Evolutionary conservation across 257 asterid genomes (phyloP).

Genomic region (Ilex asprella): DNA sequence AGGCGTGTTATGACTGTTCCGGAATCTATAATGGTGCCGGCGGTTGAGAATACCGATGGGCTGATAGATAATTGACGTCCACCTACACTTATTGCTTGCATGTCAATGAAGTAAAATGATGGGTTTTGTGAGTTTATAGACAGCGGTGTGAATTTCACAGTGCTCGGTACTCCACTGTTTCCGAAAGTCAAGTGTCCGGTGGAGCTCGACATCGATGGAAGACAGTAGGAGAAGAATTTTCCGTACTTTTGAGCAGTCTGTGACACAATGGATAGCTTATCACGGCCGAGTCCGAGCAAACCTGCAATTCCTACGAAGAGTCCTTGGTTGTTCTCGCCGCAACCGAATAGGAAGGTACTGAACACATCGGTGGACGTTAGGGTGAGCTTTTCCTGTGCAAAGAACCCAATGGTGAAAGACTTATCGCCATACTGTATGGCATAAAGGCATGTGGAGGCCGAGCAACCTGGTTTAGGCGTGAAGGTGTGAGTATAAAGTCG

Average conservation of each 20-base stretch:
- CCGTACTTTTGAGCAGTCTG: slow-evolving; percentile 54
- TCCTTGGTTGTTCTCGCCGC: slow-evolving; percentile 71
- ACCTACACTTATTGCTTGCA: slow-evolving; percentile 38
- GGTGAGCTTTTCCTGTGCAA: slow-evolving; percentile 44
- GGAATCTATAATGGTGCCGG: slow-evolving; percentile 63
- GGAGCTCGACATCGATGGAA: slow-evolving; percentile 46
- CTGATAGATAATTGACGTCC: slow-evolving; percentile 34
- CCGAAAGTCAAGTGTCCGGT: slow-evolving; percentile 69
- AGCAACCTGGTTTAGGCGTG: slow-evolving; percentile 25
- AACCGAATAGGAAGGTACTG: slow-evolving; percentile 52
- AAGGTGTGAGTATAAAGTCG: too few species aligned
- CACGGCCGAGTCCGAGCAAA: slow-evolving; percentile 58
- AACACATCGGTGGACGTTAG: slow-evolving; percentile 34
- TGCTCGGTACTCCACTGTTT: slow-evolving; percentile 10
- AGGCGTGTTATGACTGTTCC: slow-evolving; percentile 75
- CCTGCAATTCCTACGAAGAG: slow-evolving; percentile 57
- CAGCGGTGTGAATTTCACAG: slow-evolving; percentile 45
- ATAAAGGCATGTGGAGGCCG: slow-evolving; percentile 39
- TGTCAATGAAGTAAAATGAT: slow-evolving; percentile 43
- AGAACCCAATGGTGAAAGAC: slow-evolving; percentile 51
- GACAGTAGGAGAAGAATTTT: slow-evolving; percentile 67
- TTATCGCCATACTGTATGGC: slow-evolving; percentile 50
- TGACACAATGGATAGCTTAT: slow-evolving; percentile 47
- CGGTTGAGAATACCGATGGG: slow-evolving; percentile 33
- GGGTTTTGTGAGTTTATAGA: slow-evolving; percentile 13